Evolutionary conservation across 129 eudicot species (phyloP).

Genomic region (Flaveria linearis): DNA sequence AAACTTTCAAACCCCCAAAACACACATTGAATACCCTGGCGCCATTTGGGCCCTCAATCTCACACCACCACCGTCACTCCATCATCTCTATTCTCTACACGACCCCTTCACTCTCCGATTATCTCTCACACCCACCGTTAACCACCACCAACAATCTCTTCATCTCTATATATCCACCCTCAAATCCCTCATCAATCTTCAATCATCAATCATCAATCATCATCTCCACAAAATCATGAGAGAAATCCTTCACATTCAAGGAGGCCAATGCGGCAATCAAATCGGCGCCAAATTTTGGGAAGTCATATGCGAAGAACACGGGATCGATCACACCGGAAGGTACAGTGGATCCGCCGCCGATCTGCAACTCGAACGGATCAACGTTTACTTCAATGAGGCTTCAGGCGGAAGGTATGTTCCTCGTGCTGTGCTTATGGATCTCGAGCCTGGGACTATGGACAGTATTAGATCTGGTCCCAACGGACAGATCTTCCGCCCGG

Average conservation of each 20-base stretch:
- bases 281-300: constrained; percentile 94
- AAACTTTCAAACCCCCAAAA: constrained; percentile 13
- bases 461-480: constrained; percentile 83
- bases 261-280: constrained; percentile 97
- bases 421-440: constrained; percentile 95
- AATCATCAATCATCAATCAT: too few species aligned
- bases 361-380: constrained; percentile 72
- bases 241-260: constrained; percentile 86
- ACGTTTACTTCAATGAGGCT: constrained; percentile 87
- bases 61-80: constrained; percentile 28
- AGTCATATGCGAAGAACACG: constrained; percentile 81
- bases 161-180: constrained; percentile 4
- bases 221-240: constrained; percentile 46
- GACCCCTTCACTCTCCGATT: constrained; percentile 23
- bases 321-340: constrained; percentile 65
- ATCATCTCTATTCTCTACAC: constrained; percentile 20
- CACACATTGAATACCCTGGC: constrained; percentile 32
- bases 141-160: background rate
- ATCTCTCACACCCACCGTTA: constrained; percentile 20
- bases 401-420: constrained; percentile 87
- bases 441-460: constrained; percentile 96
- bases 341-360: constrained; percentile 51
- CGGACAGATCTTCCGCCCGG: constrained; percentile 89
- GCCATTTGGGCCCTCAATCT: constrained; percentile 36
- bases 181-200: background rate